These are phyloP conservation scores for Cladobotryum mycophilum DNA, from an alignment of 2,329 filamentous ascomycete species.

Conservation along the genomic window DNA sequence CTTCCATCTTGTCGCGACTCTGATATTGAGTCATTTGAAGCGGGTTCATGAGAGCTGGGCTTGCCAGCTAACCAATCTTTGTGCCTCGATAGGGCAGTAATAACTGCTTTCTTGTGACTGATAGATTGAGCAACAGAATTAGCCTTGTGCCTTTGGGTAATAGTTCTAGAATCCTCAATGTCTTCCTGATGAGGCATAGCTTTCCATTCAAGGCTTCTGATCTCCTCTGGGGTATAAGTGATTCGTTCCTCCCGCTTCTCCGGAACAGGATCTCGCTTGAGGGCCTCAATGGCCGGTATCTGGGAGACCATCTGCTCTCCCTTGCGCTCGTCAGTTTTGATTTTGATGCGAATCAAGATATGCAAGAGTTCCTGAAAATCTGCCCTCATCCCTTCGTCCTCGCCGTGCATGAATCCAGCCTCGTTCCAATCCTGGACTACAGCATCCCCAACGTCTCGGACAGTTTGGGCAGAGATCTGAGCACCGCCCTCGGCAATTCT, in stretches of 20 bases:
- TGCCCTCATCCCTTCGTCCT: slow-evolving; percentile 18
- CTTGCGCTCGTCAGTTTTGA: slow-evolving; percentile 13
- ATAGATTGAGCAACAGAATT: not conserved
- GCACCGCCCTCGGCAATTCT: slow-evolving; percentile 11
- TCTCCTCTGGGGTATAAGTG: slow-evolving; percentile 10
- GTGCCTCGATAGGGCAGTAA: too few species aligned
- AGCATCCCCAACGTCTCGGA: slow-evolving; percentile 20
- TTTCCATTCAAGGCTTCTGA: slow-evolving; percentile 7
- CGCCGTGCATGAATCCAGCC: slow-evolving; percentile 19
- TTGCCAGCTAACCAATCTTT: not conserved
- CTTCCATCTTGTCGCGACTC: not conserved
- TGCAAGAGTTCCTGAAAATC: slow-evolving; percentile 18
- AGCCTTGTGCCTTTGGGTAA: not conserved
- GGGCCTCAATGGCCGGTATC: slow-evolving; percentile 6
- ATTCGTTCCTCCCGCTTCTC: slow-evolving; percentile 10
- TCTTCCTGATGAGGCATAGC: slow-evolving; percentile 2
- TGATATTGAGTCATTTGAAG: not conserved
- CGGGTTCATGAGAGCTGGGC: not conserved
- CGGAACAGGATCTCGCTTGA: not conserved
- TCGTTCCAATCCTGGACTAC: slow-evolving; percentile 21
- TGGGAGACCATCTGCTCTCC: not conserved
- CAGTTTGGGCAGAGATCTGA: slow-evolving; percentile 4
- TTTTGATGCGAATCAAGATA: slow-evolving; percentile 17
- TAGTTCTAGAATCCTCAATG: slow-evolving; percentile 1
- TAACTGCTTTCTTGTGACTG: not conserved